Percentiles rank a stretch among this genome's conserved stretches.
Evolutionary conservation across 371 early-diverging fungal genomes (phyloP).

Genomic region (Apophysomyces trapeziformis): DNA sequence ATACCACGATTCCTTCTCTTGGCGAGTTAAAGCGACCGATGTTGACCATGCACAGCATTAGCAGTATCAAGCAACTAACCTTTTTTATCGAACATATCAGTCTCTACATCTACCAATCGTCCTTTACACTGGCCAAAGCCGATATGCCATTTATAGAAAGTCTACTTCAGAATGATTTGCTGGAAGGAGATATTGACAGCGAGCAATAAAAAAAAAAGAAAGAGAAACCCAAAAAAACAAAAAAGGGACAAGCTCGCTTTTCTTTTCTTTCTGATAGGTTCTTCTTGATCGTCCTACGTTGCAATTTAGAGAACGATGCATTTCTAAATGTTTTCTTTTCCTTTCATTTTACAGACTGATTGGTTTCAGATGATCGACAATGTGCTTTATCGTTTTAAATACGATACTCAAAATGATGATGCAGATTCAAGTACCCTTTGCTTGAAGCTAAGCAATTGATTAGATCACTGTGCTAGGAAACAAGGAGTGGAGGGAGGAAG

Average conservation of each 20-base stretch:
- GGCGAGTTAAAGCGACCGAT: conserved; percentile 70
- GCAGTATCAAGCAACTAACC: conserved; percentile 70
- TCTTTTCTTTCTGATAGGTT: background rate
- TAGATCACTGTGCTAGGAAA: too few species aligned
- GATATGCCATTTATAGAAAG: conserved; percentile 79
- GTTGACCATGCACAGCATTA: conserved; percentile 70
- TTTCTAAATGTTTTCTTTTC: background rate
- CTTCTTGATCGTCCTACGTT: too few species aligned
- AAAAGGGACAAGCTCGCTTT: background rate
- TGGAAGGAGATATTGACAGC: conserved; percentile 56
- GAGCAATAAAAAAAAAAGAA: conserved; percentile 10
- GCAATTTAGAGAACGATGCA: too few species aligned
- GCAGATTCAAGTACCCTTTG: too few species aligned
- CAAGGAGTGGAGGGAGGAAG: too few species aligned
- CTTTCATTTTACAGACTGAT: background rate
- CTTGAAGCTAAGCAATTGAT: too few species aligned
- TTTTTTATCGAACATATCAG: conserved; percentile 79
- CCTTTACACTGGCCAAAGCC: conserved; percentile 70
- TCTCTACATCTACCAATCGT: conserved; percentile 73
- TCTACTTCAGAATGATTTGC: conserved; percentile 72
- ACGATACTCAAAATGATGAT: too few species aligned
- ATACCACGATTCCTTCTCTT: conserved; percentile 33
- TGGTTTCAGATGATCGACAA: too few species aligned
- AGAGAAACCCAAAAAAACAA: background rate
- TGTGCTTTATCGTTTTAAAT: too few species aligned